Evolutionary conservation across 139 green algal species (phyloP).

Genomic region (Astrephomene gubernaculifera): DNA sequence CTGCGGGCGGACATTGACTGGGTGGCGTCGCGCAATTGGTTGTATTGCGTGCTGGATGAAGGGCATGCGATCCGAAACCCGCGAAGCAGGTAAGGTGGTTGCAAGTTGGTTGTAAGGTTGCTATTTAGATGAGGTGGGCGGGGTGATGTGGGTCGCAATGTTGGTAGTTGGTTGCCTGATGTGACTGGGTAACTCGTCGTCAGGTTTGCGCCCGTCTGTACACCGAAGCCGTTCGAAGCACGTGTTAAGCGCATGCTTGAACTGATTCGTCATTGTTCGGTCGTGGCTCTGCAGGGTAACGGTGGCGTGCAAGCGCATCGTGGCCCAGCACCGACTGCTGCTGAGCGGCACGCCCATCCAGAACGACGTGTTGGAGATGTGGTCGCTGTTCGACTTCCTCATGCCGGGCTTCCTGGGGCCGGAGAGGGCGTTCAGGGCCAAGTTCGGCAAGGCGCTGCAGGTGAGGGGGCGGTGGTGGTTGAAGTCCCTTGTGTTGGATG

Average conservation of each 20-base stretch:
- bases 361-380: constrained; percentile 97
- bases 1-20: constrained; percentile 87
- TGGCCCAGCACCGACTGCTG: constrained; percentile 77
- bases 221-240: too few relatives aligned
- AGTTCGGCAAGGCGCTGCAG: constrained; percentile 86
- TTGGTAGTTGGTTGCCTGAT: too few relatives aligned
- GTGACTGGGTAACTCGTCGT: too few relatives aligned
- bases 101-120: too few relatives aligned
- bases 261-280: too few relatives aligned
- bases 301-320: constrained; percentile 64
- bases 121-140: too few relatives aligned
- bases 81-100: too few relatives aligned
- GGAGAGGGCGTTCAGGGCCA: constrained; percentile 86
- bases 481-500: too few relatives aligned
- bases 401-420: constrained; percentile 95
- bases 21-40: constrained; percentile 72
- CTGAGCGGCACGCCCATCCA: constrained; percentile 94
- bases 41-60: constrained; percentile 97
- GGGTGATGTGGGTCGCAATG: too few relatives aligned
- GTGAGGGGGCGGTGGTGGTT: background rate
- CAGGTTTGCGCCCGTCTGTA: too few relatives aligned
- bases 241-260: too few relatives aligned
- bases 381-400: constrained; percentile 98
- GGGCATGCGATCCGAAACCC: constrained; percentile 96
- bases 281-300: too few relatives aligned